A percentile compares a stretch with the other conserved stretches of the same genome.
These are phyloP conservation scores for Nyctanthes arbortristis DNA, from an alignment of 257 asterid species.

Conservation along the genomic window DNA sequence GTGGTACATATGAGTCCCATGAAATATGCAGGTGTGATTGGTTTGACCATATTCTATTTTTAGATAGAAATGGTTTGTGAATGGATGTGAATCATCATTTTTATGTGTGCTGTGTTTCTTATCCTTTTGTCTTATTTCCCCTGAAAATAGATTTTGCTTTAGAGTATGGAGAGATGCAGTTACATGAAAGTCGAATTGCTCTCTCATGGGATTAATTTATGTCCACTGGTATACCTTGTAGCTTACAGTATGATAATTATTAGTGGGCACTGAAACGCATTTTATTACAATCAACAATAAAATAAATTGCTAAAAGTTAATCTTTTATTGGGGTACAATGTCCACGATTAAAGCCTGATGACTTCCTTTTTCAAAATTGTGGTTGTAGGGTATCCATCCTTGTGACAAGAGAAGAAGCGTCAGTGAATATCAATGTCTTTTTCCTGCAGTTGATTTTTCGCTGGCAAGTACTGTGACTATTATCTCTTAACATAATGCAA, in stretches of 20 bases:
- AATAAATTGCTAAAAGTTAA: conserved; percentile 7
- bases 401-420: conserved; percentile 88
- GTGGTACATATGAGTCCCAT: too few relatives aligned
- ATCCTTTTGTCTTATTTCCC: not conserved
- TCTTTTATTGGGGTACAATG: not conserved
- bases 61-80: too few relatives aligned
- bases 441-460: conserved; percentile 87
- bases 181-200: not conserved
- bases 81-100: too few relatives aligned
- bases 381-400: conserved; percentile 90
- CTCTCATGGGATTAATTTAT: not conserved
- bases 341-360: not conserved
- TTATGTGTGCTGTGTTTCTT: too few relatives aligned
- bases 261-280: not conserved
- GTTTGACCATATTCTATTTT: too few relatives aligned
- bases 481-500: not conserved
- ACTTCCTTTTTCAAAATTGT: conserved; percentile 15
- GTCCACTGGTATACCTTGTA: not conserved
- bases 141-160: not conserved
- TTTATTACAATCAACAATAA: not conserved
- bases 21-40: too few relatives aligned
- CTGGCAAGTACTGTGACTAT: conserved; percentile 45
- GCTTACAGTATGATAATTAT: not conserved
- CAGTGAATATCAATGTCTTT: conserved; percentile 72
- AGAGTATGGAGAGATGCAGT: not conserved